Evolutionary conservation across 306 rosid species (phyloP).

Genomic region (Quercus bicolor): DNA sequence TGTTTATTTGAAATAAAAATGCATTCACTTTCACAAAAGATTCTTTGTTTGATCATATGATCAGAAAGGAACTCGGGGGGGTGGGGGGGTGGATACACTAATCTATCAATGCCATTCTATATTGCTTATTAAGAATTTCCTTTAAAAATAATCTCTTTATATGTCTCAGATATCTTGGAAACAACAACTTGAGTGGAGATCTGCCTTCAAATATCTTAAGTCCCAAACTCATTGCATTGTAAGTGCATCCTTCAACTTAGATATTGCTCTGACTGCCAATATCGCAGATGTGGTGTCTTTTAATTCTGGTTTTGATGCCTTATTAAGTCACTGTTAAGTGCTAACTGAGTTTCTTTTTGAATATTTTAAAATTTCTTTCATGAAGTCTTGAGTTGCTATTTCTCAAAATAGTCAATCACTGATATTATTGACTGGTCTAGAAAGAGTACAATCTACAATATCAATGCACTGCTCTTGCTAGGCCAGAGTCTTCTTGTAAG

Average conservation of each 20-base stretch:
- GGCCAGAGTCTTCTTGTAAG: not conserved
- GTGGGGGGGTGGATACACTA: no score
- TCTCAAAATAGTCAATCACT: not conserved
- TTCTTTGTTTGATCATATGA: not conserved
- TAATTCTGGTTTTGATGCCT: not conserved
- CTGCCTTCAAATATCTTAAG: conserved; percentile 20
- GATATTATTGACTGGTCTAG: not conserved
- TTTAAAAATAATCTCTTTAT: not conserved
- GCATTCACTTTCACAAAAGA: not conserved
- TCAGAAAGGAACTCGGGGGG: not conserved
- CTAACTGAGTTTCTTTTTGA: not conserved
- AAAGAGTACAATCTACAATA: not conserved
- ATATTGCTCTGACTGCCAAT: not conserved
- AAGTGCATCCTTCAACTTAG: conserved; percentile 20
- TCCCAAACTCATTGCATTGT: conserved; percentile 32
- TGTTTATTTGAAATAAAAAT: not conserved
- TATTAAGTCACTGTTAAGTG: not conserved
- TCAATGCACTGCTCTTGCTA: not conserved
- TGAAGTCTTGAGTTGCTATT: not conserved
- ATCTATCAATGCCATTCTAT: not conserved
- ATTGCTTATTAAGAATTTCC: not conserved
- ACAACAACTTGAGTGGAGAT: conserved; percentile 34
- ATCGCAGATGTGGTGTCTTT: not conserved
- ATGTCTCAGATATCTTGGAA: conserved; percentile 31
- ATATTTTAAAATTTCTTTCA: not conserved